Evolutionary conservation across 2,329 filamentous ascomycete species (phyloP).

Genomic region (Exutisphaerella laricina): DNA sequence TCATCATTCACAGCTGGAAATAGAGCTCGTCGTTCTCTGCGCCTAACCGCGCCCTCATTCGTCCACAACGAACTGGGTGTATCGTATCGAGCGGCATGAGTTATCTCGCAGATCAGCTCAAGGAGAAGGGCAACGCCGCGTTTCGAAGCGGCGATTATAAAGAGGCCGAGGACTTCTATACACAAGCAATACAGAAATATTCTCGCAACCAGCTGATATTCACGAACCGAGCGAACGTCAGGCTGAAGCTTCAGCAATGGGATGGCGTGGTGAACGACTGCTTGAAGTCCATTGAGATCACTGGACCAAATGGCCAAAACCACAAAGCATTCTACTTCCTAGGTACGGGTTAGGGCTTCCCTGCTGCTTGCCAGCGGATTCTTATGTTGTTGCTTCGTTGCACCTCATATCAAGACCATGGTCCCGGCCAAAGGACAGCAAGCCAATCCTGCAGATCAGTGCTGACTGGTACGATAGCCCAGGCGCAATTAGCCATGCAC

Average conservation of each 20-base stretch:
- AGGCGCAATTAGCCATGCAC: slow-evolving; percentile 71
- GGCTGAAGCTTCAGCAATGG: slow-evolving; percentile 68
- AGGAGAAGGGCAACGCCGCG: slow-evolving; percentile 54
- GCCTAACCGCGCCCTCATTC: too few species aligned
- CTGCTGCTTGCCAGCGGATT: too few species aligned
- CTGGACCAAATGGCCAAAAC: slow-evolving; percentile 40
- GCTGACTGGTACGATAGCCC: slow-evolving; percentile 43
- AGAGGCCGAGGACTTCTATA: slow-evolving; percentile 64
- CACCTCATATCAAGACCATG: background rate
- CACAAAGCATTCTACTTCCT: slow-evolving; percentile 77
- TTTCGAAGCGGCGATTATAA: slow-evolving; percentile 62
- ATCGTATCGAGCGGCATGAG: too few species aligned
- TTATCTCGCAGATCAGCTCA: slow-evolving; percentile 42
- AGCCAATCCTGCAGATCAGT: background rate
- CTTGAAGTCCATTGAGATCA: slow-evolving; percentile 63
- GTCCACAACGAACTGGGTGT: too few species aligned
- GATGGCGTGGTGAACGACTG: slow-evolving; percentile 73
- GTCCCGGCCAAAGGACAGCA: background rate
- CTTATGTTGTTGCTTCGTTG: too few species aligned
- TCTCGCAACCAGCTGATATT: slow-evolving; percentile 72
- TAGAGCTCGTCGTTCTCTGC: too few species aligned
- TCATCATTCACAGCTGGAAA: too few species aligned
- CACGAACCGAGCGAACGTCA: slow-evolving; percentile 81
- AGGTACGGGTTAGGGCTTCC: slow-evolving; percentile 28
- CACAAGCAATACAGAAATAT: slow-evolving; percentile 69